Base-by-base conservation (phyloP, 2,329 filamentous ascomycete species). In the Ramichloridium luteum region DNA sequence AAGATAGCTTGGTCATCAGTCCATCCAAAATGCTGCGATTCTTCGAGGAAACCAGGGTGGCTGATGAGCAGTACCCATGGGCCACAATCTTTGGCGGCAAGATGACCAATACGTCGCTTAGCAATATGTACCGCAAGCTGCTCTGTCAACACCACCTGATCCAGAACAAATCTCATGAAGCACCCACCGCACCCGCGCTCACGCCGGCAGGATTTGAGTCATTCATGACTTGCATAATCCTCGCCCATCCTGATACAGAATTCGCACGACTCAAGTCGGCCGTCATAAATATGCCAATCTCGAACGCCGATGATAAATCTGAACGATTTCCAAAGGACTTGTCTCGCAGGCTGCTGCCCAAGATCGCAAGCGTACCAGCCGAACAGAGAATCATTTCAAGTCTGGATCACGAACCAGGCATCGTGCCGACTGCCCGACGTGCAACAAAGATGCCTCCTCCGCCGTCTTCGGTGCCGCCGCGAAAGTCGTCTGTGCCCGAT, bases 261-360 rank as follows among this genome's bases (percentile, higher is more conserved):
- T 77, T 74, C 36, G 66, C 70, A 25, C 72, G 85, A 6, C 62
- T 93, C 4, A 65, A 73, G 26, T 74, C 70, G 35, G 72, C 83
- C 13, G 70, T 86, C 3, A 55, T 73, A 3, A 68, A 77, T 27
- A 72, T 86, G 55, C 79, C 82, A 1, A 79, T 92, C 45, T 74
- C 54, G 46, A 73, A 77, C 33, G 65, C 74, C 0, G 63, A 67
- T 33, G 70, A 78, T 28, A 70, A 67, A 40, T 73, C 70, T 8
- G 80, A 86, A 54, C 66, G 80, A 2, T 77, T 92, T 33, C 85
- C 84, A 0, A 84, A 82, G 41, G 77, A 85, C 44, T 66, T 93
- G 3, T 77, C 81, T 1, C 67, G 83, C 25, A 68, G 78, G 31
- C 63, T 90, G 3, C 71, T 93, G 23, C 84, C 84, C 0, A 59